phyloP scores from a whole-genome alignment of 2,329 filamentous ascomycete species.

The Knufia petricola region DNA sequence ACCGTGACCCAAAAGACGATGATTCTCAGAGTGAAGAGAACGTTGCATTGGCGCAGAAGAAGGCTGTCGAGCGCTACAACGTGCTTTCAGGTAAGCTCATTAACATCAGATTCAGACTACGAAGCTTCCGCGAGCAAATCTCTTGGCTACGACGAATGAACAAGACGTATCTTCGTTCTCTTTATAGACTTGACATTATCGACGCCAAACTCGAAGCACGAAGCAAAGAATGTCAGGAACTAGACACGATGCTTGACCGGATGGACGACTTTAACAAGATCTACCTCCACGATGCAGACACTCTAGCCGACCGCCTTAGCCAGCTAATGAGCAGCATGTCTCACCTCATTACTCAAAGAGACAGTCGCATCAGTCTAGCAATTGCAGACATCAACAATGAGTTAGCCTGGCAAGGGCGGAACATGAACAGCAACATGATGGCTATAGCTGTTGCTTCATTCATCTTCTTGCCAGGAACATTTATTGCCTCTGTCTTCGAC shows the following conservation, averaged over 20 bases:
- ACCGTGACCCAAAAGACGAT: background rate
- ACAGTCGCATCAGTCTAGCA: slow-evolving; percentile 16
- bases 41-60: slow-evolving; percentile 11
- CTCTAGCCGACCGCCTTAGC: slow-evolving; percentile 14
- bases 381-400: slow-evolving; percentile 20
- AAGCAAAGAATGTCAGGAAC: slow-evolving; percentile 13
- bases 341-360: slow-evolving; percentile 15
- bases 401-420: slow-evolving; percentile 17
- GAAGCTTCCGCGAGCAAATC: slow-evolving; percentile 17
- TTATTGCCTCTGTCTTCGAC: slow-evolving; percentile 18
- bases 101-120: slow-evolving; percentile 17
- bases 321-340: slow-evolving; percentile 17
- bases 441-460: slow-evolving; percentile 16
- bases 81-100: slow-evolving; percentile 16
- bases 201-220: background rate
- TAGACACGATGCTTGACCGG: slow-evolving; percentile 14
- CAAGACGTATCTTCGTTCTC: slow-evolving; percentile 9
- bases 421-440: slow-evolving; percentile 17
- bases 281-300: slow-evolving; percentile 18
- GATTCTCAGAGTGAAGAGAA: background rate
- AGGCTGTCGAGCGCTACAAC: slow-evolving; percentile 16
- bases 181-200: background rate
- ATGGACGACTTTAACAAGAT: slow-evolving; percentile 17
- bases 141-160: slow-evolving; percentile 18
- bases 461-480: slow-evolving; percentile 17